Percentiles rank a stretch among this genome's conserved stretches.
phyloP scores from a whole-genome alignment of 192 early-diverging fungal genomes.

The Fimicolochytrium jonesii region DNA sequence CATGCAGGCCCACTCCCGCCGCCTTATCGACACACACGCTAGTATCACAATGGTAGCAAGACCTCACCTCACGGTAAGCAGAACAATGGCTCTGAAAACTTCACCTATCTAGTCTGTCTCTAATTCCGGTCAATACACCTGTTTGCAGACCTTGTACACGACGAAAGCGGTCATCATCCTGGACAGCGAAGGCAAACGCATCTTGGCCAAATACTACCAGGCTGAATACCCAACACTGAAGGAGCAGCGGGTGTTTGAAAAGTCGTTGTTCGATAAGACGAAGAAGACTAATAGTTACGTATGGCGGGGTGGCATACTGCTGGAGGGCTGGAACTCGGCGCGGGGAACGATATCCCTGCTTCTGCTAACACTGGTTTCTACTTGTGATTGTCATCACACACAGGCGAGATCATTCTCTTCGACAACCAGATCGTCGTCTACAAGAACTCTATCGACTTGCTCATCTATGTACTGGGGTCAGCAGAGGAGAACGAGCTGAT shows the following conservation, averaged over 20 bases:
- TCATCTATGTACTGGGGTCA: constrained; percentile 87
- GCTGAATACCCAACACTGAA: constrained; percentile 61
- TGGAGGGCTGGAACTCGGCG: too few relatives aligned
- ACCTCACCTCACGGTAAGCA: background rate
- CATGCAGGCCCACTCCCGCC: too few relatives aligned
- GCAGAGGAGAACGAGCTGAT: constrained; percentile 94
- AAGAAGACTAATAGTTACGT: constrained; percentile 73
- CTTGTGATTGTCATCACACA: too few relatives aligned
- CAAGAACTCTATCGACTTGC: constrained; percentile 79
- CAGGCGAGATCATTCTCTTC: constrained; percentile 88
- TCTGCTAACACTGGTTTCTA: too few relatives aligned
- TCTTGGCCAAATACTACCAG: constrained; percentile 90
- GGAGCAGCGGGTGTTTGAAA: constrained; percentile 90
- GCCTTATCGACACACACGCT: too few relatives aligned
- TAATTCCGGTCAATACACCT: too few relatives aligned
- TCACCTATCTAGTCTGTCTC: background rate
- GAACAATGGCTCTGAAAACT: background rate
- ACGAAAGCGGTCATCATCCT: constrained; percentile 85
- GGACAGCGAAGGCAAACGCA: constrained; percentile 87
- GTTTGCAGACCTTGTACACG: constrained; percentile 65
- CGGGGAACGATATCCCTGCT: background rate
- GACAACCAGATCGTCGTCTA: constrained; percentile 90
- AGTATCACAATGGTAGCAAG: too few relatives aligned
- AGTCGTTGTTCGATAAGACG: constrained; percentile 88
- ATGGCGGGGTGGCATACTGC: too few relatives aligned